These are phyloP conservation scores for Diplosphaera chodatii DNA, from an alignment of 139 green algal genomes.

Conservation along the genomic window DNA sequence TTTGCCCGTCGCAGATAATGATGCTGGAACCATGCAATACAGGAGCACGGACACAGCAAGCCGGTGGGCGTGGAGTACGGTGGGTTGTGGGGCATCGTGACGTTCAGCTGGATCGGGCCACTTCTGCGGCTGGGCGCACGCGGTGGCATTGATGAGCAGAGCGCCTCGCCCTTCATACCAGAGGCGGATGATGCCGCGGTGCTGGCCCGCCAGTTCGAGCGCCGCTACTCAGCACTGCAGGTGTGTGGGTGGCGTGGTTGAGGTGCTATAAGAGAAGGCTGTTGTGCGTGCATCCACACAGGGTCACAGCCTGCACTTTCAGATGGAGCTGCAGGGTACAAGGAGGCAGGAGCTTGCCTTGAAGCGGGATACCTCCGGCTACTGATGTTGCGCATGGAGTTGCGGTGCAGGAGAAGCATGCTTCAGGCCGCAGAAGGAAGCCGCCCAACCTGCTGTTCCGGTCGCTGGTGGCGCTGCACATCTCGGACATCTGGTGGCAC, in stretches of 20 bases:
- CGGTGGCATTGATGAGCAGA: conserved; percentile 11
- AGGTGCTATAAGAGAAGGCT: no score
- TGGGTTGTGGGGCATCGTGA: conserved; percentile 8
- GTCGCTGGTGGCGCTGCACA: conserved; percentile 45
- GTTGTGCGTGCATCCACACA: no score
- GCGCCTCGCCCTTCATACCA: conserved; percentile 19
- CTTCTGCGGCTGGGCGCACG: conserved; percentile 32
- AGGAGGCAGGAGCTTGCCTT: no score
- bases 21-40: no score
- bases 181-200: conserved; percentile 19
- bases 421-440: neutral
- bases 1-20: no score
- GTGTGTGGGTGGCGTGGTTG: no score
- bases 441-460: conserved; percentile 26
- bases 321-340: no score
- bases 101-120: conserved; percentile 45
- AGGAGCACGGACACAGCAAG: conserved; percentile 7
- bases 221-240: conserved; percentile 22
- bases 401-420: neutral
- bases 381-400: no score
- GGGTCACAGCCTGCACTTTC: no score
- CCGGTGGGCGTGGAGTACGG: conserved; percentile 6
- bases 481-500: conserved; percentile 32
- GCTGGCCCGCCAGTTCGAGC: conserved; percentile 43
- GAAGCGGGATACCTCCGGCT: no score